Conservation (phyloP, 257 asterid genomes). For the Penstemon eatonii region DNA sequence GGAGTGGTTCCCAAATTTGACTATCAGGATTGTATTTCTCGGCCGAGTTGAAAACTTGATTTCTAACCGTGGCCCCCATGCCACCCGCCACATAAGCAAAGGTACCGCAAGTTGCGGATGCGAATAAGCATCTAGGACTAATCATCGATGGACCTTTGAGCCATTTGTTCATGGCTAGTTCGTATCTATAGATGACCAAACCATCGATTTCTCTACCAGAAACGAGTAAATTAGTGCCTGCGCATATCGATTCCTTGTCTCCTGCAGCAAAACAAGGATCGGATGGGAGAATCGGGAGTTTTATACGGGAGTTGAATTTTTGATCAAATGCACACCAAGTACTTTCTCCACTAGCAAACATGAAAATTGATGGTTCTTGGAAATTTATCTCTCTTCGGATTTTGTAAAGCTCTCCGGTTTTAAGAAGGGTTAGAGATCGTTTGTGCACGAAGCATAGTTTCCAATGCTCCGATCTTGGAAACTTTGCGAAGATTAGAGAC, state of each 20-base stretch:
- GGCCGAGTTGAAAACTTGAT: slow-evolving; percentile 47
- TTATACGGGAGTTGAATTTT: slow-evolving; percentile 51
- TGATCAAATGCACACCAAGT: slow-evolving; percentile 73
- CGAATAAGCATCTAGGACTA: slow-evolving; percentile 71
- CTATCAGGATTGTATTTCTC: slow-evolving; percentile 55
- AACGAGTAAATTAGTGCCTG: slow-evolving; percentile 66
- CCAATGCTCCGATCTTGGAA: slow-evolving; percentile 68
- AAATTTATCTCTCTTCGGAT: slow-evolving; percentile 50
- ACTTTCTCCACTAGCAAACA: slow-evolving; percentile 66
- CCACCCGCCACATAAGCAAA: slow-evolving; percentile 78
- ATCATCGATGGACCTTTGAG: slow-evolving; percentile 68
- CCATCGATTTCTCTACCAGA: slow-evolving; percentile 71
- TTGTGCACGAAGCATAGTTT: slow-evolving; percentile 55
- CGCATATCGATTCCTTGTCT: slow-evolving; percentile 74
- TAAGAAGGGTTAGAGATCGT: slow-evolving; percentile 49
- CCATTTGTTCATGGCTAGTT: slow-evolving; percentile 60
- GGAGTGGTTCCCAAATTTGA: slow-evolving; percentile 61
- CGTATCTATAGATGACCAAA: slow-evolving; percentile 67
- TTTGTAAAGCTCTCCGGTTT: slow-evolving; percentile 52
- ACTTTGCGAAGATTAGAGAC: slow-evolving; percentile 59
- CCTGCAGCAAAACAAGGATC: slow-evolving; percentile 60
- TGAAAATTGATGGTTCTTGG: slow-evolving; percentile 62
- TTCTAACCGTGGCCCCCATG: slow-evolving; percentile 34
- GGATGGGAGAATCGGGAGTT: slow-evolving; percentile 62
- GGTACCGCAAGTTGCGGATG: slow-evolving; percentile 65